Conservation (phyloP, 805 yeast species). For the Sporopachydermia lactativora region DNA sequence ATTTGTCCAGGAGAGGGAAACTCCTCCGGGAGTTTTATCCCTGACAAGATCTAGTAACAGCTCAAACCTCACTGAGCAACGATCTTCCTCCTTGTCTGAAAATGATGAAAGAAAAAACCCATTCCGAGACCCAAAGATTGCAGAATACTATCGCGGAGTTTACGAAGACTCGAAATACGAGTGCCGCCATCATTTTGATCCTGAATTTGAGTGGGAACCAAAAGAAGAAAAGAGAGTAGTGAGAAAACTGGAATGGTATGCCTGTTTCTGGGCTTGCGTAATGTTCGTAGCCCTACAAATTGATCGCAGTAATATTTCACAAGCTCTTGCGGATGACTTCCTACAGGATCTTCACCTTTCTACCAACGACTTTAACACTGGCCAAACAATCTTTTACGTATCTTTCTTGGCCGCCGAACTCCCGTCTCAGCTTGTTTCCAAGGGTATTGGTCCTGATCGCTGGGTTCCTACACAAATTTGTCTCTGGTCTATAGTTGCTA, state of each 20-base stretch:
- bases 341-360: conserved; percentile 35
- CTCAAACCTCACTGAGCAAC: no score
- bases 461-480: conserved; percentile 48
- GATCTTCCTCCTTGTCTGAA: no score
- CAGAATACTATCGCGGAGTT: conserved; percentile 28
- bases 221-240: conserved; percentile 35
- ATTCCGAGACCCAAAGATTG: conserved; percentile 33
- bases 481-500: conserved; percentile 42
- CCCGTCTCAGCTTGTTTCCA: conserved; percentile 55
- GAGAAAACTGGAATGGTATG: conserved; percentile 40
- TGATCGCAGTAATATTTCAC: conserved; percentile 42
- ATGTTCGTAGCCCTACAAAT: conserved; percentile 46
- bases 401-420: conserved; percentile 43
- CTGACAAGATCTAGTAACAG: no score
- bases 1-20: no score
- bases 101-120: conserved; percentile 18
- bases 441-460: conserved; percentile 44
- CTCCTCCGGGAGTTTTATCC: no score
- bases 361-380: conserved; percentile 46
- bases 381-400: conserved; percentile 38
- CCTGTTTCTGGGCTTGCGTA: conserved; percentile 42
- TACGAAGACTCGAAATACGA: conserved; percentile 40
- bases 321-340: conserved; percentile 44
- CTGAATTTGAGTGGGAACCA: conserved; percentile 38
- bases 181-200: conserved; percentile 41